Conservation (phyloP, 2,329 filamentous ascomycete genomes). For the Diaporthe citrichinensis region DNA sequence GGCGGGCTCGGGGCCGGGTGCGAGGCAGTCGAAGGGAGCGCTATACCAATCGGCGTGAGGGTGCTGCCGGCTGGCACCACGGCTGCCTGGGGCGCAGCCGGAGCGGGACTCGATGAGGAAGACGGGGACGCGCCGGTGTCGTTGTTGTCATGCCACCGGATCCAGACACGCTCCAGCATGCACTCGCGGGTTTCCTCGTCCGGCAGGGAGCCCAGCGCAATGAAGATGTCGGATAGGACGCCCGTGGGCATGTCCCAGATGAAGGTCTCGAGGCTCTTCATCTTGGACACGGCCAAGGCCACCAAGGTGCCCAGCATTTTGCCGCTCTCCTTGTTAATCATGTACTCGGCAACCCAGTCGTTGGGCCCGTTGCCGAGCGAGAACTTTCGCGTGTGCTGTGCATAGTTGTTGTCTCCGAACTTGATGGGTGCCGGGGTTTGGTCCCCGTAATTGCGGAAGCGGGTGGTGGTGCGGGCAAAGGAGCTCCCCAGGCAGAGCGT, state of each 20-base stretch:
- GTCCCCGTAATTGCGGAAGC: conserved; percentile 48
- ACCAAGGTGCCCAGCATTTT: conserved; percentile 92
- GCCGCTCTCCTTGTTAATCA: conserved; percentile 85
- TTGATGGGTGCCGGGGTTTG: conserved; percentile 45
- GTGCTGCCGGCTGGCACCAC: conserved; percentile 53
- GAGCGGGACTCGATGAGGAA: conserved; percentile 48
- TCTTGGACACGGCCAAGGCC: conserved; percentile 82
- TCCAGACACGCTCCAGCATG: conserved; percentile 81
- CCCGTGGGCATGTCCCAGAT: conserved; percentile 93
- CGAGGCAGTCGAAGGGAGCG: conserved; percentile 49
- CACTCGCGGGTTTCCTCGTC: conserved; percentile 72
- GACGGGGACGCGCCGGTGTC: conserved; percentile 55
- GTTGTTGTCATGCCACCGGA: conserved; percentile 86
- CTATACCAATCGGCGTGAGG: conserved; percentile 59
- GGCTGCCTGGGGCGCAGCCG: conserved; percentile 42
- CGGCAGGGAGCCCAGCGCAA: conserved; percentile 80
- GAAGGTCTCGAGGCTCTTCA: conserved; percentile 86
- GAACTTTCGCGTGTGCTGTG: conserved; percentile 85
- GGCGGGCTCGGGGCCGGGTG: conserved; percentile 53
- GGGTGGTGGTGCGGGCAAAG: conserved; percentile 57
- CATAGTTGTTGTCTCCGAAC: conserved; percentile 75
- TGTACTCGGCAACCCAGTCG: conserved; percentile 85
- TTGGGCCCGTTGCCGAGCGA: conserved; percentile 85
- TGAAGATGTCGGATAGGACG: conserved; percentile 84
- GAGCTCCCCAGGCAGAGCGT: conserved; percentile 80